Evolutionary conservation across 2,329 filamentous ascomycete species (phyloP), one percentile per base, ranked within the genome.

Genomic region (Arthrobotrys sphaeroides): DNA sequence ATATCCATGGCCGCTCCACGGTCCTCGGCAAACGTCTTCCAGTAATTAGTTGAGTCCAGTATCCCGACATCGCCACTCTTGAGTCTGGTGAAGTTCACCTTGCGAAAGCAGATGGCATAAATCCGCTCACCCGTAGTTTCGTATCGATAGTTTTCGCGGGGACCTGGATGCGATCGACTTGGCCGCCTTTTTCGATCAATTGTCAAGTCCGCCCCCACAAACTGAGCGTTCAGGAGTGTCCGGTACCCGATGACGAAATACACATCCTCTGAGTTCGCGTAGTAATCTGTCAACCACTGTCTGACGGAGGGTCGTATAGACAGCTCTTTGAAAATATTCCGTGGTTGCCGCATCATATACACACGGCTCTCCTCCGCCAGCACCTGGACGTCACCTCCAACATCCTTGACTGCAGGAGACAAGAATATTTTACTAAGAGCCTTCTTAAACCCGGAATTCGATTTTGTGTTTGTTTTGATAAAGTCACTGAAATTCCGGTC

Each of bases 401-500:
- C 60, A 2, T 66, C 45, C 26, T 60, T 45, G 38, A 72, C 59
- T 9, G 38, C 33, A 13, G 67, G 67, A 5, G 51, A 31, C n/a
- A 73, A 10, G n/a, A 73, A 73, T 18, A 73, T 26, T 36, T 47
- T 61, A 12, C 40, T 60, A 16, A 73, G 33, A 2, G 69, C 61
- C 22, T 60, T 60, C 24, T 55, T 73, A 12, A 73, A 73, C 0
- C 26, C 24, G 2, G 31, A 51, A 42, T 73, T 42, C 12, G 28
- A 57, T n/a, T 49, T 65, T 2, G 60, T 16, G 5, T 73, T 64
- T 13, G 26, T 31, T 16, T n/a, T 42, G 31, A 73, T 28, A 12
- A 51, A 66, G 12, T 73, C 60, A 18, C 69, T 66, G 42, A 73
- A 73, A 26, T 73, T 66, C 24, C 51, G 59, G 24, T 73, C 69